Percentiles rank a stretch among this genome's conserved stretches.
These are phyloP conservation scores for Calonectria honghensis DNA, from an alignment of 2,329 filamentous ascomycete species.

Conservation along the genomic window DNA sequence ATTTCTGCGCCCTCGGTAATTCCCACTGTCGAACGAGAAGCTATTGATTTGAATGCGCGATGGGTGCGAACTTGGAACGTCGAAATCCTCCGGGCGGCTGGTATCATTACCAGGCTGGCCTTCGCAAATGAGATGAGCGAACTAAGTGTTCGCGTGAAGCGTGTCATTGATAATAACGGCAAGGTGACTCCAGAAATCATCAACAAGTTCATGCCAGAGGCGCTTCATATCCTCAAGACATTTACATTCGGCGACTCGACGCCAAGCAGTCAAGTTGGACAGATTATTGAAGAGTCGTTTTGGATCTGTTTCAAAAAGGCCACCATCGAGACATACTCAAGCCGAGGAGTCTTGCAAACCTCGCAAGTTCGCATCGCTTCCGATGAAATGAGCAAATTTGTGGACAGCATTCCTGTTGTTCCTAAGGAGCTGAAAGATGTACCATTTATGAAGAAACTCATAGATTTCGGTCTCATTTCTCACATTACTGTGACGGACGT, in stretches of 20 bases:
- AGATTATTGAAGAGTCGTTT: slow-evolving; percentile 94
- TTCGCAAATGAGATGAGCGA: slow-evolving; percentile 92
- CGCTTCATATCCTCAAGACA: slow-evolving; percentile 88
- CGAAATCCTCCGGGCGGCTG: slow-evolving; percentile 92
- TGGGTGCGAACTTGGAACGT: slow-evolving; percentile 97
- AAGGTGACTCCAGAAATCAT: slow-evolving; percentile 79
- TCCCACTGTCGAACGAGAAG: slow-evolving; percentile 96
- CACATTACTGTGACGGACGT: slow-evolving; percentile 93
- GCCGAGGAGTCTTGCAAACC: slow-evolving; percentile 89
- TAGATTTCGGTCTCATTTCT: slow-evolving; percentile 89
- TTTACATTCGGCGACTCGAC: slow-evolving; percentile 95
- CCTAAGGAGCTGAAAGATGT: slow-evolving; percentile 83
- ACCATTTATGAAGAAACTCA: slow-evolving; percentile 87
- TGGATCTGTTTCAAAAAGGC: slow-evolving; percentile 92
- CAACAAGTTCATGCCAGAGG: slow-evolving; percentile 82
- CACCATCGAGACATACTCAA: slow-evolving; percentile 91
- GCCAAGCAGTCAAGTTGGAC: slow-evolving; percentile 87
- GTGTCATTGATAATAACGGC: slow-evolving; percentile 64
- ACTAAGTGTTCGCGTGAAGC: slow-evolving; percentile 77
- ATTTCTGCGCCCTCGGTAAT: slow-evolving; percentile 97
- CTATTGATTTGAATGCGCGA: slow-evolving; percentile 95
- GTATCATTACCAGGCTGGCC: slow-evolving; percentile 91
- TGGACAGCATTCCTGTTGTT: slow-evolving; percentile 91
- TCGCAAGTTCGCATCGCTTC: slow-evolving; percentile 86
- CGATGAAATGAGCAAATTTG: slow-evolving; percentile 81